Conservation (phyloP, 352 stramenopile species). For the Pythium apleroticum region DNA sequence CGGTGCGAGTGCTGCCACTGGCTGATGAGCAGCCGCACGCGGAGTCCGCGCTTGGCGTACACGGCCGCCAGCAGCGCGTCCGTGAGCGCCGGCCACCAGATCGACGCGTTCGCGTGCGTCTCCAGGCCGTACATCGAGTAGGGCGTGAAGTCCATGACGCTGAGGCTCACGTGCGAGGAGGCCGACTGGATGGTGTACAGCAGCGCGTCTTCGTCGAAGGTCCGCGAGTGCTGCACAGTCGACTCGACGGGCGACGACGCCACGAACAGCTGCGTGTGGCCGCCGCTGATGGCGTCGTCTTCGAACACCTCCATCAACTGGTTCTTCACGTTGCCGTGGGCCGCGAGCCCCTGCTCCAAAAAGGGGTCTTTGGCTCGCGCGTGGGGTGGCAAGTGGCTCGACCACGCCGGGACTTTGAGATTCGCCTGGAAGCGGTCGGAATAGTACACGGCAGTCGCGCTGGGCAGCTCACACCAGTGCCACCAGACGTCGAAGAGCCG, state of each 20-base stretch:
- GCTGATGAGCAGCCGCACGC: conserved; percentile 67
- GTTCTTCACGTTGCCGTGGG: conserved; percentile 53
- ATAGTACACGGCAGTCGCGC: conserved; percentile 45
- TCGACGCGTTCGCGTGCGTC: conserved; percentile 39
- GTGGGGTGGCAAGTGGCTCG: conserved; percentile 36
- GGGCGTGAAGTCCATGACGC: conserved; percentile 82
- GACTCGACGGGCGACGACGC: conserved; percentile 61
- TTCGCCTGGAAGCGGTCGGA: conserved; percentile 56
- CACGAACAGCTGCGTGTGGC: conserved; percentile 47
- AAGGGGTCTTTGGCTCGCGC: conserved; percentile 52
- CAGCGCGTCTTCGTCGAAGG: conserved; percentile 71
- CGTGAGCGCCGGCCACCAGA: conserved; percentile 66
- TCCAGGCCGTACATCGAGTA: conserved; percentile 65
- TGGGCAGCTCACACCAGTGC: conserved; percentile 42
- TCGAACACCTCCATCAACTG: conserved; percentile 40
- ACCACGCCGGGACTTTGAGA: conserved; percentile 66
- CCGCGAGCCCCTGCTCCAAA: conserved; percentile 34
- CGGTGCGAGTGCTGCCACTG: conserved; percentile 69
- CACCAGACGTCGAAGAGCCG: conserved; percentile 77
- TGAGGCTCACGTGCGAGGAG: conserved; percentile 54
- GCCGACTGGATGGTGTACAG: conserved; percentile 74
- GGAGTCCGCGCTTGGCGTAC: conserved; percentile 53
- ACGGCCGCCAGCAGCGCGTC: conserved; percentile 59
- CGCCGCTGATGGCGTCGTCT: conserved; percentile 3
- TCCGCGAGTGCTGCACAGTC: conserved; percentile 43